Conservation (phyloP, 768 basidiomycete genomes). For the Trametopsis cervina region DNA sequence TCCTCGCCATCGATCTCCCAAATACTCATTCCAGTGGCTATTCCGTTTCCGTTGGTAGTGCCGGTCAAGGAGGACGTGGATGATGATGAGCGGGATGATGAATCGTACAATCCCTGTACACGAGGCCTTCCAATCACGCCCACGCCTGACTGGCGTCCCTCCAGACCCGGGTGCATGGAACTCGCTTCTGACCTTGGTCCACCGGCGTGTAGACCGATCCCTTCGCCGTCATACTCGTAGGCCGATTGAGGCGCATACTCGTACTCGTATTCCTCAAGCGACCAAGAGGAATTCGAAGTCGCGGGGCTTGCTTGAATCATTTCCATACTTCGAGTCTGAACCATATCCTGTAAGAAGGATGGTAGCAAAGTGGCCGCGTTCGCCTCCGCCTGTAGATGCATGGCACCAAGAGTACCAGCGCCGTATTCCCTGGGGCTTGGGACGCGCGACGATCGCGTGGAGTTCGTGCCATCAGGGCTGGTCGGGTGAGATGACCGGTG, state of each 20-base stretch:
- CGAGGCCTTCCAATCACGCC: slow-evolving; percentile 21
- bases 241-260: too few relatives aligned
- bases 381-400: slow-evolving; percentile 7
- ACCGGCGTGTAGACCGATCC: background rate
- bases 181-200: background rate
- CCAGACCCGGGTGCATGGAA: background rate
- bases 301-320: background rate
- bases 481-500: slow-evolving; percentile 11
- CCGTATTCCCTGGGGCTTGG: background rate
- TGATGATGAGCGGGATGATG: background rate
- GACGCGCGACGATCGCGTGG: background rate
- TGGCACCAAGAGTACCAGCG: background rate
- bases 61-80: slow-evolving; percentile 22
- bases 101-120: too few relatives aligned
- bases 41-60: background rate
- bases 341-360: background rate
- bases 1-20: slow-evolving; percentile 74
- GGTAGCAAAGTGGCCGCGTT: slow-evolving; percentile 5
- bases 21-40: slow-evolving; percentile 57
- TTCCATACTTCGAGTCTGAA: background rate
- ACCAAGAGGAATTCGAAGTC: background rate
- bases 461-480: background rate
- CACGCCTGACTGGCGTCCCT: slow-evolving; percentile 5
- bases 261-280: slow-evolving; percentile 1
- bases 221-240: too few relatives aligned